phyloP scores from a whole-genome alignment of 495 filamentous ascomycete genomes.

The Daldinia decipiens region DNA sequence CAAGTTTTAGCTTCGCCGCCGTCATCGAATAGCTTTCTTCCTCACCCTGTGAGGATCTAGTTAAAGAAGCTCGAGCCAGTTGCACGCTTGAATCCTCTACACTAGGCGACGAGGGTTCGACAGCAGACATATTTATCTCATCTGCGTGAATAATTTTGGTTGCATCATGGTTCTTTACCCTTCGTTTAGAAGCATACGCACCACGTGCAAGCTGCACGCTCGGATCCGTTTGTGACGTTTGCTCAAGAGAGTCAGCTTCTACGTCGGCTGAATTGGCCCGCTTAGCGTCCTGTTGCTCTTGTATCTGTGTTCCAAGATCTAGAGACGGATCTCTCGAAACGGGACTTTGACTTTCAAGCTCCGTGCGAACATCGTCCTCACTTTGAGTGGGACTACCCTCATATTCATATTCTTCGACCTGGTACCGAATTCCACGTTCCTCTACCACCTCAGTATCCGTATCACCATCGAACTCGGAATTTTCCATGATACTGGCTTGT shows the following conservation, averaged over 20 bases:
- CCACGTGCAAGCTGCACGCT: constrained; percentile 52
- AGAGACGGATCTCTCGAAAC: constrained; percentile 21
- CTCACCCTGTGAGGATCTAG: constrained; percentile 31
- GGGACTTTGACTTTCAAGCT: constrained; percentile 2
- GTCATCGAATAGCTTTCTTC: constrained; percentile 46
- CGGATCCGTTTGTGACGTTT: constrained; percentile 36
- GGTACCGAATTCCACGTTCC: constrained; percentile 7
- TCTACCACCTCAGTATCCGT: neutral
- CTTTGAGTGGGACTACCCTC: constrained; percentile 7
- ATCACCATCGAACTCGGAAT: constrained; percentile 25
- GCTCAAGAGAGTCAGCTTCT: constrained; percentile 16
- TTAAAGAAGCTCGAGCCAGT: constrained; percentile 39
- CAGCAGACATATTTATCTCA: constrained; percentile 6
- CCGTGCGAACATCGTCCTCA: constrained; percentile 14
- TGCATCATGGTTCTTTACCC: constrained; percentile 39
- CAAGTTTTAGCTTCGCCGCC: constrained; percentile 52
- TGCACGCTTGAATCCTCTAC: constrained; percentile 42
- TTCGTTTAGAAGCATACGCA: constrained; percentile 45
- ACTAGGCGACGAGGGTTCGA: constrained; percentile 21
- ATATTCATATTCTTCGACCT: constrained; percentile 10
- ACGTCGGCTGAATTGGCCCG: constrained; percentile 5
- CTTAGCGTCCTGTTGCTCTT: constrained; percentile 9
- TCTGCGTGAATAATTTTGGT: constrained; percentile 7
- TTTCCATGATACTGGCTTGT: constrained; percentile 44
- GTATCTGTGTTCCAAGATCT: constrained; percentile 16